These are phyloP conservation scores for Paragyromitra xinjiangensis DNA, from an alignment of 495 filamentous ascomycete species.

Conservation along the genomic window DNA sequence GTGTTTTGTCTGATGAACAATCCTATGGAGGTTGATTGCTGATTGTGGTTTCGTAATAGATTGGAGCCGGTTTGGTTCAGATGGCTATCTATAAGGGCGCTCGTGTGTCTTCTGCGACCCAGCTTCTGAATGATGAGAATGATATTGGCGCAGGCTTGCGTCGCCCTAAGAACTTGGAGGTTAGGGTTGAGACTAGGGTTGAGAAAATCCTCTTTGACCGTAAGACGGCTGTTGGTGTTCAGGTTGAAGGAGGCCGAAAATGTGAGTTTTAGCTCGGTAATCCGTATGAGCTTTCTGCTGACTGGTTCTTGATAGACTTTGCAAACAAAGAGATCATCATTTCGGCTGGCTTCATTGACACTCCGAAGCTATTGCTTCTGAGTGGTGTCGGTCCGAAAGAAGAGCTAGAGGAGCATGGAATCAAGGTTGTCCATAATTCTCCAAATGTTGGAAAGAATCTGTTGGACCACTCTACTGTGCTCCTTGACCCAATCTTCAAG, in stretches of 20 bases:
- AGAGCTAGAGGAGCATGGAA: constrained; percentile 58
- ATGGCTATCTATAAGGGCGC: constrained; percentile 52
- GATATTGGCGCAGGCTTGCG: constrained; percentile 43
- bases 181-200: constrained; percentile 49
- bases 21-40: background rate
- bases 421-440: constrained; percentile 61
- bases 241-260: constrained; percentile 47
- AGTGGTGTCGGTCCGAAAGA: constrained; percentile 64
- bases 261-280: constrained; percentile 19
- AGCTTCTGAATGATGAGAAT: constrained; percentile 36
- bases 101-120: constrained; percentile 43
- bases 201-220: constrained; percentile 50
- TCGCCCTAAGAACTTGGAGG: constrained; percentile 44
- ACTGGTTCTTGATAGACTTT: constrained; percentile 17
- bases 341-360: constrained; percentile 62
- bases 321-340: constrained; percentile 63
- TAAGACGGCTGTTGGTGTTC: constrained; percentile 49
- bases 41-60: constrained; percentile 16
- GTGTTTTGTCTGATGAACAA: background rate
- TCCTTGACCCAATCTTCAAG: constrained; percentile 53
- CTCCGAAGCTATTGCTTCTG: constrained; percentile 66
- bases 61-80: constrained; percentile 45
- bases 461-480: constrained; percentile 50
- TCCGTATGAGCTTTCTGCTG: background rate
- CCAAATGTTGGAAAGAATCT: constrained; percentile 65